Percentiles rank a stretch among this genome's conserved stretches.
Conservation (phyloP, 2,329 filamentous ascomycete genomes). For the Sporothrix luriei region DNA sequence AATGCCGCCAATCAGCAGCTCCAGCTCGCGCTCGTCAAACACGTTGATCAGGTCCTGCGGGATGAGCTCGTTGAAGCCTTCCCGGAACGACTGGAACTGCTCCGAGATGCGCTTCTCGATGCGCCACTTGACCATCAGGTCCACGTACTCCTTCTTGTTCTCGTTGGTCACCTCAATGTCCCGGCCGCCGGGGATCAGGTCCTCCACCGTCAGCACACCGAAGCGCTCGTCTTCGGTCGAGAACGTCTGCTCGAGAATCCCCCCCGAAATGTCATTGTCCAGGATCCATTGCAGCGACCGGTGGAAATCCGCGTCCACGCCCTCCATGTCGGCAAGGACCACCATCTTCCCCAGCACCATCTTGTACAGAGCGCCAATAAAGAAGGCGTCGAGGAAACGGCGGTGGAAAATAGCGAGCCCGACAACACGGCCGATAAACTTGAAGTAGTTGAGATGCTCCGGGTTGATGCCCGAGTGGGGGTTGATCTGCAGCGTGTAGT, state of each 20-base stretch:
- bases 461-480: constrained; percentile 99
- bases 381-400: constrained; percentile 96
- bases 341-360: constrained; percentile 97
- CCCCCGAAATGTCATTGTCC: constrained; percentile 92
- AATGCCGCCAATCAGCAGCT: constrained; percentile 95
- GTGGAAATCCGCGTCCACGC: constrained; percentile 97
- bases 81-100: constrained; percentile 97
- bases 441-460: constrained; percentile 99
- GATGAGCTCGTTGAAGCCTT: constrained; percentile 96
- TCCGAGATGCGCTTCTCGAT: constrained; percentile 98
- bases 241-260: constrained; percentile 92
- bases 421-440: constrained; percentile 97
- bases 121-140: constrained; percentile 98
- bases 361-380: constrained; percentile 98
- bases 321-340: constrained; percentile 92
- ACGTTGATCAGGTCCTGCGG: constrained; percentile 96
- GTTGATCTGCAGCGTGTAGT: constrained; percentile 99
- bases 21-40: constrained; percentile 95
- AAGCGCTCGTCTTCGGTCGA: constrained; percentile 97
- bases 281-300: constrained; percentile 95
- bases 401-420: constrained; percentile 97
- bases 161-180: constrained; percentile 97
- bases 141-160: constrained; percentile 98
- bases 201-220: constrained; percentile 89
- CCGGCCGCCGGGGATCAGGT: constrained; percentile 85